These are phyloP conservation scores for Casuarina cunninghamiana DNA, from an alignment of 306 rosid species.

Conservation along the genomic window DNA sequence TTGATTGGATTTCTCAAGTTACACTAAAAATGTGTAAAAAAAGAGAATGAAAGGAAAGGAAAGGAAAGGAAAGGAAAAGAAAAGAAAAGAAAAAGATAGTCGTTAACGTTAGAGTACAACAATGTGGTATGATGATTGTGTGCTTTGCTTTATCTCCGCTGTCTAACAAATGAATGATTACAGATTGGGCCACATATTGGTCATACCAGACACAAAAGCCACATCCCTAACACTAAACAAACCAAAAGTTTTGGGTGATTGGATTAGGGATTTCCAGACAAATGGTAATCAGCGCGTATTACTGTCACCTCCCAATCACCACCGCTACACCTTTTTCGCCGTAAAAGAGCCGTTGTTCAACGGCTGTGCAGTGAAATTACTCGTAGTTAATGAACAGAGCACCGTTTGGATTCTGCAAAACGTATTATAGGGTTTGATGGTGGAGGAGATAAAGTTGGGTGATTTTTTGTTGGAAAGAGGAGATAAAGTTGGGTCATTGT, in stretches of 20 bases:
- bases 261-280: not conserved
- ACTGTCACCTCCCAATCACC: not conserved
- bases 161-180: conserved; percentile 54
- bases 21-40: conserved; percentile 25
- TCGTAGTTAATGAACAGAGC: too few relatives aligned
- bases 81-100: not conserved
- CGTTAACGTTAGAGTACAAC: conserved; percentile 42
- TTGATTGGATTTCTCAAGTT: conserved; percentile 28
- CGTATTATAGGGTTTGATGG: too few relatives aligned
- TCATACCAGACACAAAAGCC: conserved; percentile 23
- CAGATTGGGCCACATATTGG: conserved; percentile 42
- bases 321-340: conserved; percentile 11
- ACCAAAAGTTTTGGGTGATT: conserved; percentile 5
- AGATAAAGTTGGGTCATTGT: too few relatives aligned
- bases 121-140: conserved; percentile 47
- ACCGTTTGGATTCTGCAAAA: too few relatives aligned
- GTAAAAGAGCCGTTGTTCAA: conserved; percentile 51
- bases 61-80: not conserved
- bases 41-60: not conserved
- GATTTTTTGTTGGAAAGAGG: too few relatives aligned
- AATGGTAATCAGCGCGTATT: not conserved
- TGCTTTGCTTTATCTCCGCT: conserved; percentile 46
- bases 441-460: too few relatives aligned
- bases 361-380: conserved; percentile 19
- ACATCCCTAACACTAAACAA: conserved; percentile 1